Conservation (phyloP, 1,284 basidiomycete genomes). For the Agaricales sp. region DNA sequence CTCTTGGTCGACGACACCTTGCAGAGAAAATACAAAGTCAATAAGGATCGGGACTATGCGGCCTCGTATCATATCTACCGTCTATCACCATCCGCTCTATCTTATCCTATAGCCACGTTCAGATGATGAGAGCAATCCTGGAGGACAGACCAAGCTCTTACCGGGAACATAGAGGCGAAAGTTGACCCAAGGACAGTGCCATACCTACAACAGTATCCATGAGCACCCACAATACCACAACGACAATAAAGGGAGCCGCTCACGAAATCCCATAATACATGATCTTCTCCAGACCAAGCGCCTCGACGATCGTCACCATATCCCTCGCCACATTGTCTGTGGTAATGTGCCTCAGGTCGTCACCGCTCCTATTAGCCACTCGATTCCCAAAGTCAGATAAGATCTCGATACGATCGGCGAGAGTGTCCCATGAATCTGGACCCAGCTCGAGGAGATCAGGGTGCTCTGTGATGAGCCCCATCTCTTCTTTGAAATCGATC, state of each 20-base stretch:
- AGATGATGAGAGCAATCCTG: neutral
- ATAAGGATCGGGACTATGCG: neutral
- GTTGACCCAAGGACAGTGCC: neutral
- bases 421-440: neutral
- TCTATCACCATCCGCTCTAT: neutral
- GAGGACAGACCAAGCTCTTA: neutral
- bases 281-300: neutral
- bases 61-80: too few relatives aligned
- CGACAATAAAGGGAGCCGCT: neutral
- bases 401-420: neutral
- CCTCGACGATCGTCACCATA: neutral
- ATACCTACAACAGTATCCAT: neutral
- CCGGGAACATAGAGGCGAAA: too few relatives aligned
- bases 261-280: neutral
- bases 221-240: neutral
- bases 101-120: neutral
- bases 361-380: neutral
- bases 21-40: neutral
- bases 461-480: neutral
- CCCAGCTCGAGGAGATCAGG: neutral
- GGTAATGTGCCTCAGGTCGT: neutral
- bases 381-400: neutral
- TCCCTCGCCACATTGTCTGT: constrained; percentile 1
- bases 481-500: neutral
- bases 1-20: neutral